phyloP scores from a whole-genome alignment of 2,329 filamentous ascomycete genomes.

The Xylaria multiplex region DNA sequence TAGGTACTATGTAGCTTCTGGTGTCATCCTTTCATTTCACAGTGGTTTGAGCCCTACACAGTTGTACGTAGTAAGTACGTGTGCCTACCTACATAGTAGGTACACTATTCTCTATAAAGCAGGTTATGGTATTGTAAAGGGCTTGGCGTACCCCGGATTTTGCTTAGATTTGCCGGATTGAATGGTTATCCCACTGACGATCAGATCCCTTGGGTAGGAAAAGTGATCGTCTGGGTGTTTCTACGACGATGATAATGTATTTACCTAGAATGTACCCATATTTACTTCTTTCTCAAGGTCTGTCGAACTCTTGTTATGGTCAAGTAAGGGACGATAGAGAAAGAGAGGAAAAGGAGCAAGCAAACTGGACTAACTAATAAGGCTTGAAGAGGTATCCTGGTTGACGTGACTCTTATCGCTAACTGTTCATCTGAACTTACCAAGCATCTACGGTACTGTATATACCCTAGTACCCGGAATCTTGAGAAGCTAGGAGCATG shows the following conservation, averaged over 20 bases:
- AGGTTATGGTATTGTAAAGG: constrained; percentile 25
- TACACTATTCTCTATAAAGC: too few species aligned
- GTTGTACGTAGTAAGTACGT: too few species aligned
- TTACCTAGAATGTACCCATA: background rate
- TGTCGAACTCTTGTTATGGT: background rate
- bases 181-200: constrained; percentile 12
- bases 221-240: background rate
- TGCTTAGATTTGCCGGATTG: constrained; percentile 21
- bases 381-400: background rate
- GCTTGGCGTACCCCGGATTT: constrained; percentile 36
- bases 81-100: too few species aligned
- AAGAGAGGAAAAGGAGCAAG: background rate
- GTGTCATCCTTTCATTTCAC: too few species aligned
- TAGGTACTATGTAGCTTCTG: too few species aligned
- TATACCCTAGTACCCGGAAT: constrained; percentile 1
- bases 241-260: background rate
- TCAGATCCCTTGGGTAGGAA: constrained; percentile 31
- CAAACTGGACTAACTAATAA: constrained; percentile 11
- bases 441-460: background rate
- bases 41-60: too few species aligned
- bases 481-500: background rate
- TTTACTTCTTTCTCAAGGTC: background rate
- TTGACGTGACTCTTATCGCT: constrained; percentile 7
- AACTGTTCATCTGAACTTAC: constrained; percentile 3
- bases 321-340: constrained; percentile 3